Conservation (phyloP, 768 basidiomycete species). For the Xerocomus potaroensis region DNA sequence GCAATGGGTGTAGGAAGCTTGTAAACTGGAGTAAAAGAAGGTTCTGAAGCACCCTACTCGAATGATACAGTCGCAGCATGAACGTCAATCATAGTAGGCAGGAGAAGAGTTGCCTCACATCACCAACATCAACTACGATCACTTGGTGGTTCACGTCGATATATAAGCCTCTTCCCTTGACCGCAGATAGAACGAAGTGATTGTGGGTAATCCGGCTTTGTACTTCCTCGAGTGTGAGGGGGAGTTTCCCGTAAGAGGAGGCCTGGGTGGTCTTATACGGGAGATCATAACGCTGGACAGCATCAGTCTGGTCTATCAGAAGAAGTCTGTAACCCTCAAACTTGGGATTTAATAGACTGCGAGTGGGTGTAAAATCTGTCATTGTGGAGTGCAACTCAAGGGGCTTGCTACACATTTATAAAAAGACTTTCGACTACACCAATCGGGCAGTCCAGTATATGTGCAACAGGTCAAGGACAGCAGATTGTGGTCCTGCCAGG, state of each 20-base stretch:
- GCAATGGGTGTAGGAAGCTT: constrained; percentile 56
- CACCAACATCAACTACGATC: constrained; percentile 50
- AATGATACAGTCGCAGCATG: constrained; percentile 10
- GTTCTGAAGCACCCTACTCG: constrained; percentile 49
- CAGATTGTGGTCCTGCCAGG: no score
- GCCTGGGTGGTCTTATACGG: constrained; percentile 42
- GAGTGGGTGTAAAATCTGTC: constrained; percentile 42
- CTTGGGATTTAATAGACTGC: constrained; percentile 66
- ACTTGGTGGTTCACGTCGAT: constrained; percentile 63
- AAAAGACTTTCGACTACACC: no score
- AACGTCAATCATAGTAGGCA: not conserved
- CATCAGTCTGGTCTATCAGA: constrained; percentile 53
- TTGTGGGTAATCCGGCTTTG: constrained; percentile 83
- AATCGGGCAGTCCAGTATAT: no score
- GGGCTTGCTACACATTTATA: no score
- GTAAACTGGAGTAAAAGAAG: constrained; percentile 53
- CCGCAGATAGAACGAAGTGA: constrained; percentile 54
- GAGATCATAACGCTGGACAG: constrained; percentile 49
- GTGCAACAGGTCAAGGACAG: no score
- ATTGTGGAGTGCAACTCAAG: constrained; percentile 11
- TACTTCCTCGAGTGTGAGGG: constrained; percentile 75
- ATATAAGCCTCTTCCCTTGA: constrained; percentile 53
- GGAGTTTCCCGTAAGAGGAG: constrained; percentile 54
- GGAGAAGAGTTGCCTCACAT: constrained; percentile 42
- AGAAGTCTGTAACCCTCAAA: constrained; percentile 84